A percentile compares a stretch with the other conserved stretches of the same genome.
Conservation (phyloP, 768 basidiomycete species). For the Chalciporus sphaerocephalus region DNA sequence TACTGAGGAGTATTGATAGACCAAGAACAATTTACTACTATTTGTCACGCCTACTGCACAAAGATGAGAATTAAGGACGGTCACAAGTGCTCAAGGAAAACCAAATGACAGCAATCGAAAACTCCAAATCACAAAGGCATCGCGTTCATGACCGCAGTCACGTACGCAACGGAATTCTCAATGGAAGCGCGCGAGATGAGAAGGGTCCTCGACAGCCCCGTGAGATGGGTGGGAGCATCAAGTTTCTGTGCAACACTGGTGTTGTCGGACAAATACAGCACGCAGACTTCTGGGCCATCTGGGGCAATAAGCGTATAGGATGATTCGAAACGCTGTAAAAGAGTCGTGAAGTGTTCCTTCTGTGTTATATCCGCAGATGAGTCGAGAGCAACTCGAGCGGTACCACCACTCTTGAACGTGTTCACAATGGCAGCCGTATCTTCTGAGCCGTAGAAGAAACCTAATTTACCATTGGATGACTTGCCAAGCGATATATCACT, state of each 20-base stretch:
- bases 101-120: background rate
- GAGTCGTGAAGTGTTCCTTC: constrained; percentile 44
- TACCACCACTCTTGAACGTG: constrained; percentile 48
- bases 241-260: constrained; percentile 43
- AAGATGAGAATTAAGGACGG: background rate
- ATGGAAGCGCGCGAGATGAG: constrained; percentile 56
- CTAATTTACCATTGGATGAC: constrained; percentile 42
- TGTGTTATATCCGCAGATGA: constrained; percentile 39
- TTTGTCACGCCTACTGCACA: background rate
- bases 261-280: constrained; percentile 55
- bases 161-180: constrained; percentile 57
- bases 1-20: no score
- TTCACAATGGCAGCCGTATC: constrained; percentile 49
- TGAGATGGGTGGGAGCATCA: constrained; percentile 43
- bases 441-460: constrained; percentile 54
- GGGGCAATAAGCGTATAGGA: constrained; percentile 58
- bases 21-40: background rate
- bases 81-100: background rate
- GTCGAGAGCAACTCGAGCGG: constrained; percentile 43
- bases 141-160: constrained; percentile 42
- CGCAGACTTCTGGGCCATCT: constrained; percentile 48
- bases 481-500: constrained; percentile 38
- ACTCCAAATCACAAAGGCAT: constrained; percentile 7
- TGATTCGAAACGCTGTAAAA: constrained; percentile 45
- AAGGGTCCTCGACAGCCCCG: constrained; percentile 41